Percentiles rank a stretch among this genome's conserved stretches.
Evolutionary conservation across 805 yeast genomes (phyloP).

Genomic region (Zygosaccharomyces bisporus): DNA sequence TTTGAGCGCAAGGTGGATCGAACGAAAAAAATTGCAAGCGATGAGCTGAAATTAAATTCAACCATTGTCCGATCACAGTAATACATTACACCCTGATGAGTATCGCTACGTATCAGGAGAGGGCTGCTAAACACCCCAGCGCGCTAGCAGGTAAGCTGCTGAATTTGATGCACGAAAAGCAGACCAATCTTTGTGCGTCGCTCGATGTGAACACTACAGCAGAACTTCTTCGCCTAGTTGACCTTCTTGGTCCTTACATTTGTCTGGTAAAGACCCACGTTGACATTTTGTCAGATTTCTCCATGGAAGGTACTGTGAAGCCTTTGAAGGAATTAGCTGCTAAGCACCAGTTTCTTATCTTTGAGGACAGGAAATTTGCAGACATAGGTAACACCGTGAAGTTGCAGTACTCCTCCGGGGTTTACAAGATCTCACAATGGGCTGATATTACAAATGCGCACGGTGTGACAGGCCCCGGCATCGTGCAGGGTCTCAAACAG

Average conservation of each 20-base stretch:
- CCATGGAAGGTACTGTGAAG: constrained; percentile 69
- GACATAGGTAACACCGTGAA: constrained; percentile 98
- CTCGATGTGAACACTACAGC: constrained; percentile 79
- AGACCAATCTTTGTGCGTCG: constrained; percentile 91
- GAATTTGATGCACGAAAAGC: constrained; percentile 67
- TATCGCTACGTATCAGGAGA: constrained; percentile 50
- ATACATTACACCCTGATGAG: constrained; percentile 20
- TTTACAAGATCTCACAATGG: constrained; percentile 87
- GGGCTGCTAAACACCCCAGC: constrained; percentile 70
- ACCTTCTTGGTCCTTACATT: constrained; percentile 83
- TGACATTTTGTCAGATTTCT: constrained; percentile 86
- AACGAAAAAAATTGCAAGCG: constrained; percentile 1
- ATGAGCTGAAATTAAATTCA: background rate
- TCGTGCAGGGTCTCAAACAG: constrained; percentile 80
- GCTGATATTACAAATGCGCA: constrained; percentile 97
- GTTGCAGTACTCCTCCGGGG: constrained; percentile 87
- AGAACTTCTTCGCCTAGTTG: constrained; percentile 70
- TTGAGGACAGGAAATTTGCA: constrained; percentile 97
- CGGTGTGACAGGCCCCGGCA: constrained; percentile 93
- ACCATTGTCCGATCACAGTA: background rate
- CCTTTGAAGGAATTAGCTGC: constrained; percentile 71
- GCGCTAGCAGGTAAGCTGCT: constrained; percentile 77
- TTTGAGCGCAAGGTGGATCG: constrained; percentile 1
- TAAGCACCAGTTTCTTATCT: constrained; percentile 84
- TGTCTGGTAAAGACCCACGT: constrained; percentile 93